These are phyloP conservation scores for Saccharomycopsis fermentans DNA, from an alignment of 805 yeast species.

Conservation along the genomic window DNA sequence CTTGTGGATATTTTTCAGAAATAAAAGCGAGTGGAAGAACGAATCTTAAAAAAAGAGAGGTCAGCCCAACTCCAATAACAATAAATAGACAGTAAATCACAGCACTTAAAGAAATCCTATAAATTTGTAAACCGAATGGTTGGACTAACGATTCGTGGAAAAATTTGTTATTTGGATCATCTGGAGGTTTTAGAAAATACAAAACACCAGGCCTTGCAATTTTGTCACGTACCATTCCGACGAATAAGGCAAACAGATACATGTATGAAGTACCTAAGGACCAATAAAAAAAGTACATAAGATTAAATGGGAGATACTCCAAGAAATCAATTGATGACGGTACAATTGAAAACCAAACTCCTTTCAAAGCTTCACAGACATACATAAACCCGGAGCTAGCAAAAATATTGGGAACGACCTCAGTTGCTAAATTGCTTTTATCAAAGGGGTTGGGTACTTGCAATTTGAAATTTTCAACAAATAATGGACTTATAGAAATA, in stretches of 20 bases:
- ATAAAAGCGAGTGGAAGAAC: constrained; percentile 24
- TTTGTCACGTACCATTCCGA: constrained; percentile 66
- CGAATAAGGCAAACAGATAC: constrained; percentile 78
- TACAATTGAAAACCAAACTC: neutral
- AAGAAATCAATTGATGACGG: neutral
- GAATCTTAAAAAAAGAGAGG: constrained; percentile 40
- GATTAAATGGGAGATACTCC: neutral
- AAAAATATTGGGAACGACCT: constrained; percentile 5
- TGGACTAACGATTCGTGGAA: constrained; percentile 79
- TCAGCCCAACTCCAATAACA: constrained; percentile 60
- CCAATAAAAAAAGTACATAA: constrained; percentile 38
- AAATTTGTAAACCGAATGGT: constrained; percentile 62
- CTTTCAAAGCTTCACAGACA: neutral
- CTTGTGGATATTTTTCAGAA: constrained; percentile 19
- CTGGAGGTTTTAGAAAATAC: constrained; percentile 87
- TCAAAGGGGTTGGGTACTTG: constrained; percentile 11
- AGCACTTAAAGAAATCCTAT: constrained; percentile 63
- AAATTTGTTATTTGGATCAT: constrained; percentile 81
- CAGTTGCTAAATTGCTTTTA: neutral
- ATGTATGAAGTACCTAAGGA: constrained; percentile 71
- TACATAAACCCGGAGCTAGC: constrained; percentile 1
- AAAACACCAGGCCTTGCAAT: constrained; percentile 82
- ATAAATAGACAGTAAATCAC: constrained; percentile 67
- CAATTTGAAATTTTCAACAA: constrained; percentile 21
- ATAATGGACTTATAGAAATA: constrained; percentile 52